Percentiles rank a stretch among this genome's conserved stretches.
Conservation (phyloP, 352 stramenopile genomes). For the Plasmopara halstedii region DNA sequence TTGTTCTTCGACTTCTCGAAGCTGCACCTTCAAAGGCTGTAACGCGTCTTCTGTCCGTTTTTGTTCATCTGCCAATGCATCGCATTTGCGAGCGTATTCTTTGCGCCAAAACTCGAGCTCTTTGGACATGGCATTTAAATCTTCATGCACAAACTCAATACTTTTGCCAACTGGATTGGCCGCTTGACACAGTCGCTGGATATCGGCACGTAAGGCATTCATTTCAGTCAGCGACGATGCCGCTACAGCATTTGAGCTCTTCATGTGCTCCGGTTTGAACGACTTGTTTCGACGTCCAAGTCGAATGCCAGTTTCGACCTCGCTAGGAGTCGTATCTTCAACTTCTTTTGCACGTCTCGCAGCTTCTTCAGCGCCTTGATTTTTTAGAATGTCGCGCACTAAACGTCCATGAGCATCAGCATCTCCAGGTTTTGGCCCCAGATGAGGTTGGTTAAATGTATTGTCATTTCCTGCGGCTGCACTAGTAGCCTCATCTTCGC, state of each 20-base stretch:
- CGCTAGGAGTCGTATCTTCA: slow-evolving; percentile 46
- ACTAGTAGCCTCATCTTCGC: slow-evolving; percentile 33
- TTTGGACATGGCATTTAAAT: slow-evolving; percentile 90
- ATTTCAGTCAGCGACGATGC: slow-evolving; percentile 66
- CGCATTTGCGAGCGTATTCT: slow-evolving; percentile 71
- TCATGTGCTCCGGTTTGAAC: slow-evolving; percentile 71
- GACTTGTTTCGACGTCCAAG: slow-evolving; percentile 68
- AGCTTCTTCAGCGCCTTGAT: slow-evolving; percentile 61
- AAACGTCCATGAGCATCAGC: slow-evolving; percentile 51
- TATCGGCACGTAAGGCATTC: slow-evolving; percentile 64
- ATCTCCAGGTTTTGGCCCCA: slow-evolving; percentile 27
- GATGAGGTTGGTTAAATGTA: slow-evolving; percentile 22
- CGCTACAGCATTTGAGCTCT: slow-evolving; percentile 32
- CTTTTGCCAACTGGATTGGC: slow-evolving; percentile 87
- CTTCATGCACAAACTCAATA: slow-evolving; percentile 92
- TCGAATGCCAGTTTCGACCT: slow-evolving; percentile 67
- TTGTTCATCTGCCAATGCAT: slow-evolving; percentile 76
- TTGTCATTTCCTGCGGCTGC: slow-evolving; percentile 16
- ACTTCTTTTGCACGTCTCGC: slow-evolving; percentile 61
- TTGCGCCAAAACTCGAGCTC: slow-evolving; percentile 90
- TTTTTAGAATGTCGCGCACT: slow-evolving; percentile 80
- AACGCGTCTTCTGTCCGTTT: slow-evolving; percentile 80
- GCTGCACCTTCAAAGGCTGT: slow-evolving; percentile 71
- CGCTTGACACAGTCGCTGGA: slow-evolving; percentile 90
- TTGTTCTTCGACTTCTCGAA: slow-evolving; percentile 85